A percentile compares a stretch with the other conserved stretches of the same genome.
phyloP scores from a whole-genome alignment of 305 asterid species.

The Fraxinus paxiana region DNA sequence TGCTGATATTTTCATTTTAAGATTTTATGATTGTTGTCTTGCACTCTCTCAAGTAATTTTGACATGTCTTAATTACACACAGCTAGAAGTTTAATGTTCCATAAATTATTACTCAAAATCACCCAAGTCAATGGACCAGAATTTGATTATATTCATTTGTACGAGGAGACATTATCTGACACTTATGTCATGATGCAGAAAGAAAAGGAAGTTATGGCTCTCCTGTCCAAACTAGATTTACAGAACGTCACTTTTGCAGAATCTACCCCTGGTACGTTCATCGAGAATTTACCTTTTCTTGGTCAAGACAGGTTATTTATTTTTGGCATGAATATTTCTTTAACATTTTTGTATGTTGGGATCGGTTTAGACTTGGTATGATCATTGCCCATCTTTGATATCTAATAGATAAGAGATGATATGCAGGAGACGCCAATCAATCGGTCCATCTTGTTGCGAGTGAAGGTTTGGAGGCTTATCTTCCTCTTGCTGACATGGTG shows the following conservation, averaged over 20 bases:
- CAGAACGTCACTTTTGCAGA: conserved; percentile 57
- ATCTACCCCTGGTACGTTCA: conserved; percentile 58
- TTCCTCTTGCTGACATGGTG: conserved; percentile 94
- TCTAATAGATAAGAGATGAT: conserved; percentile 28
- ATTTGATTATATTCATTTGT: neutral
- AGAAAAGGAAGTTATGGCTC: conserved; percentile 81
- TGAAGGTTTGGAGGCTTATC: conserved; percentile 94
- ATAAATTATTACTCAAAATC: neutral
- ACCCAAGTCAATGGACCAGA: conserved; percentile 9
- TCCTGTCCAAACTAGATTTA: conserved; percentile 81
- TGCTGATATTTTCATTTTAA: neutral
- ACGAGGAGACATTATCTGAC: neutral
- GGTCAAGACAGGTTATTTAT: neutral
- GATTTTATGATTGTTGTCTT: neutral
- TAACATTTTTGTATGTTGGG: neutral
- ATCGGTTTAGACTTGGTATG: neutral
- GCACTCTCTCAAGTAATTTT: neutral
- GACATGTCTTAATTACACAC: neutral
- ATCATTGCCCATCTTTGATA: neutral
- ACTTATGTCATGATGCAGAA: conserved; percentile 47
- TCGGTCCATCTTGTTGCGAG: conserved; percentile 90
- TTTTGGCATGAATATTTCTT: neutral
- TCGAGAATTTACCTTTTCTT: neutral
- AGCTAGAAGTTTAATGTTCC: neutral
- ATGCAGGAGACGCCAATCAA: conserved; percentile 71